Evolutionary conservation across 2,329 filamentous ascomycete genomes (phyloP), one percentile per base, ranked within the genome.

Genomic region (Trichoderma citrinoviride): DNA sequence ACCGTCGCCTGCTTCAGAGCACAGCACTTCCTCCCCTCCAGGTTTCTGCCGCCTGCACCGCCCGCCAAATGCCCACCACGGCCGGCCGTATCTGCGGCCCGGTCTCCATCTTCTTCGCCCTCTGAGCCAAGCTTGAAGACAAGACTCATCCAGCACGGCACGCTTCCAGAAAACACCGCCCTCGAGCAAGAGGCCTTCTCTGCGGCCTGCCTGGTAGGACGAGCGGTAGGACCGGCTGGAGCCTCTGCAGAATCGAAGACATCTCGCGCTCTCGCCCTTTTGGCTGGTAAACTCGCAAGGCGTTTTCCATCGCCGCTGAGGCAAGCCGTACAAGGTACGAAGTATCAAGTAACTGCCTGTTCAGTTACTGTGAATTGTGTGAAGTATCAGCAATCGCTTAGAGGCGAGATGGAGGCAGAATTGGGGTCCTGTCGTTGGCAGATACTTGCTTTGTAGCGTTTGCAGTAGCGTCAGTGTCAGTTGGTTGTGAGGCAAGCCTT

Each of bases 21-120:
- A 49, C 43, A 14, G 19, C 40, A 41, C 49, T 37, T 14, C 33
- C 12, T 10, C 29, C 12, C 29, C 8, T 53, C 10, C 25, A 53
- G 37, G 37, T 33, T 29, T 19, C 15, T 17, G 43, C 37, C 15
- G 29, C 47, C 46, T 61, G 63, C 55, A 61, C 63, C 63, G 56
- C 55, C 33, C 63, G 56, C 49, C 46, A 29, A 41, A 60, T 40
- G 47, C 40, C 49, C 64, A 49, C 54, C 54, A 40, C 50, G 55
- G 29, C 63, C 63, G 66, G 63, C 66, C 66, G 66, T 61, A 65
- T 67, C 44, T 67, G 66, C 66, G 66, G 46, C 66, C 66, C 25
- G 29, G 54, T 61, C 54, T 61, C 65, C 61, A 65, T 56, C n/a
- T 17, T 14, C 10, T 3, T 37, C 33, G 33, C 21, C n/a, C 12